Evolutionary conservation across 2,329 filamentous ascomycete species (phyloP), one percentile per base, ranked within the genome.

Genomic region (Diaporthe humulicola): DNA sequence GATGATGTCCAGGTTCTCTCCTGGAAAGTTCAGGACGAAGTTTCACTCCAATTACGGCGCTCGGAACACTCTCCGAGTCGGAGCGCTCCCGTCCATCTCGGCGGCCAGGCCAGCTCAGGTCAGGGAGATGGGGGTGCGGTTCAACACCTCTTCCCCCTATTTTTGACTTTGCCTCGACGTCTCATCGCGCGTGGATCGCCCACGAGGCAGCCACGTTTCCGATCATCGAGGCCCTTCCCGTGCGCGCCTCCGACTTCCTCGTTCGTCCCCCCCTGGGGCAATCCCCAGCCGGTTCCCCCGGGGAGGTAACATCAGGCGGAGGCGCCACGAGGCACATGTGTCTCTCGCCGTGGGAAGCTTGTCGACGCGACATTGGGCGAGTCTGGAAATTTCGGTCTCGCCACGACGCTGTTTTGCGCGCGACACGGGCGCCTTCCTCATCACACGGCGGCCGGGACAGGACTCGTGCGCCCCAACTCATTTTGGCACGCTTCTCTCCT

Each of bases 191-290:
- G 64, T 69, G 64, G 64, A 69, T 69, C 64, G 48, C 45, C 64
- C 64, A 69, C 64, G 64, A 69, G 64, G 64, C 22, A 54, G 64
- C 64, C 64, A 69, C 48, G 64, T 69, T 69, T 69, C 64, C 64
- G 64, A 69, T 69, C 48, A 69, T 69, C 45, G 48, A 69, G 64
- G 33, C 64, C 28, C 42, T 50, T 28, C 30, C 64, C 30, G 30
- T 52, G 64, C 64, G 45, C 61, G 61, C 30, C 45, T 52, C 45
- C 19, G 45, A 1, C 28, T 52, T 22, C 22, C 61, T 50, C 45
- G 61, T 22, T 67, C 45, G 64, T n/a, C 45, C 22, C 25, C 64
- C 45, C 45, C 45, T 30, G 22, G 33, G 64, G 30, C 64, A 67
- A 38, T 67, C 64, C 64, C 45, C 52, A 52, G 45, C 30, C 45